A percentile compares a stretch with the other conserved stretches of the same genome.
Evolutionary conservation across 306 rosid genomes (phyloP).

Genomic region (Prunus padus): DNA sequence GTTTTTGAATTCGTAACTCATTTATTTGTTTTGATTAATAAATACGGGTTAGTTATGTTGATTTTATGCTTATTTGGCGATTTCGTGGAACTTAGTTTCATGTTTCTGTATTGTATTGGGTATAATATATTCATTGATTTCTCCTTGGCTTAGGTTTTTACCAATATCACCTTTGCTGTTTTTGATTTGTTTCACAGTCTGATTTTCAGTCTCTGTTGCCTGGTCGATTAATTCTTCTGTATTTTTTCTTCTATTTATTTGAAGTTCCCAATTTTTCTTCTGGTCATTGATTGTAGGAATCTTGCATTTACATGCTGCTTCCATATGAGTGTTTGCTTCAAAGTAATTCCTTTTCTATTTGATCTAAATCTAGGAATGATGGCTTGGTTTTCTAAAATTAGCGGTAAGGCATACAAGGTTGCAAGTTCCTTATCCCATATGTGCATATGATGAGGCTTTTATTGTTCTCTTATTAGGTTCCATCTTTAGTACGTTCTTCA

Average conservation of each 20-base stretch:
- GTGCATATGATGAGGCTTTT: neutral
- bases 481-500: neutral
- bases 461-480: neutral
- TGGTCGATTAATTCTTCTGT: neutral
- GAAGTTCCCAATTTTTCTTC: no score
- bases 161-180: neutral
- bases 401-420: neutral
- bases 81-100: neutral
- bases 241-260: no score
- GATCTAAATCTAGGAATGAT: neutral
- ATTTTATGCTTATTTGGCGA: neutral
- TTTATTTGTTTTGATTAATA: neutral
- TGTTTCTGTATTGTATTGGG: conserved; percentile 3
- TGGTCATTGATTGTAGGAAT: neutral
- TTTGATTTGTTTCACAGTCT: neutral
- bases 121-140: neutral
- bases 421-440: neutral
- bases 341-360: neutral
- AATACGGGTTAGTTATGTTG: neutral
- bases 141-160: neutral
- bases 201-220: neutral
- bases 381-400: neutral
- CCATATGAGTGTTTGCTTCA: neutral
- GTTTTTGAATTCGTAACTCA: neutral
- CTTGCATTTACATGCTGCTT: neutral